A percentile compares a stretch with the other conserved stretches of the same genome.
phyloP scores from a whole-genome alignment of 2,329 filamentous ascomycete genomes.

The Fusarium sp. region DNA sequence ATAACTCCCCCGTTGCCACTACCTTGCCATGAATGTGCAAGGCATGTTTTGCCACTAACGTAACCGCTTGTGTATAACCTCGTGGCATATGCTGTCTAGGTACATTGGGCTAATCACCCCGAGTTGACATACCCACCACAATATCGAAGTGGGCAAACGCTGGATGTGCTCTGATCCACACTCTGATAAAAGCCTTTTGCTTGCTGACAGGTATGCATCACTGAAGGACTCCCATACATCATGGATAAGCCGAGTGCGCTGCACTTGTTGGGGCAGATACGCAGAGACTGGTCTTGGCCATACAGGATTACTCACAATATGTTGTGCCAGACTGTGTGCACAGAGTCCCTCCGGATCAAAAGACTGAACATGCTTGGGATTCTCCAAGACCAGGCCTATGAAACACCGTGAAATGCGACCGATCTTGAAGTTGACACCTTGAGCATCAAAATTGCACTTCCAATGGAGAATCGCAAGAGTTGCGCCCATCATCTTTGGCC shows the following conservation, averaged over 20 bases:
- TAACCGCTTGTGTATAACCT: no score
- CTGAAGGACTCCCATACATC: neutral
- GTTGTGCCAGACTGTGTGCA: neutral
- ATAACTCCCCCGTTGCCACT: neutral
- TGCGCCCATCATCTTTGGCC: slow-evolving; percentile 34
- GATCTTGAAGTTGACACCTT: slow-evolving; percentile 41
- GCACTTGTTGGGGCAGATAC: no score
- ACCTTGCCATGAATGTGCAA: neutral
- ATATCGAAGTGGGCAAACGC: neutral
- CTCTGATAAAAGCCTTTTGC: neutral
- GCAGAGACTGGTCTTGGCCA: slow-evolving; percentile 25
- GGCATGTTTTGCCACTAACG: neutral
- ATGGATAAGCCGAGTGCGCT: neutral
- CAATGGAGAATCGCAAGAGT: slow-evolving; percentile 45
- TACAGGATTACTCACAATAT: slow-evolving; percentile 1
- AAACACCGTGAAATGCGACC: neutral
- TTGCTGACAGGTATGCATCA: neutral
- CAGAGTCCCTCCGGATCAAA: neutral
- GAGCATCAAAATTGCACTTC: slow-evolving; percentile 38
- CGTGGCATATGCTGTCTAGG: no score
- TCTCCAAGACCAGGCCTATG: neutral
- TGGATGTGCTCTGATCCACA: neutral
- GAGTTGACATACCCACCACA: neutral
- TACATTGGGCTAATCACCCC: neutral
- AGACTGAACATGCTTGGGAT: neutral